Evolutionary conservation across 805 yeast species (phyloP).

Genomic region (Cyberlindnera misumaiensis): DNA sequence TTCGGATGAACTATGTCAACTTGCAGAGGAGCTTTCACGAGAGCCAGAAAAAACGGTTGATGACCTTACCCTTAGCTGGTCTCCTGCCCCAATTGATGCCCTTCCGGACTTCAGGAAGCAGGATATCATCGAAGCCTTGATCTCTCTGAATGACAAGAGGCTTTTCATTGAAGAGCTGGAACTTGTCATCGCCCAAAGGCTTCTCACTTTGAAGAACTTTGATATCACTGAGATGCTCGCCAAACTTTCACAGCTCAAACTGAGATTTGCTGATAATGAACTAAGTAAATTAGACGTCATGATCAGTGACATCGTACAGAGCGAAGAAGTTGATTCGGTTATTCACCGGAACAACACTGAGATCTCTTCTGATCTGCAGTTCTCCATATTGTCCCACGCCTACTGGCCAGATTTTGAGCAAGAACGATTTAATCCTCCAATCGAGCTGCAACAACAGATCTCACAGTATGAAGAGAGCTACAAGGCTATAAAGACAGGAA

Average conservation of each 20-base stretch:
- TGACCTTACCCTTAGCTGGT: conserved; percentile 44
- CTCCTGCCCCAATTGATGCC: conserved; percentile 85
- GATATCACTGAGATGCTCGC: conserved; percentile 32
- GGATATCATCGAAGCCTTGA: conserved; percentile 65
- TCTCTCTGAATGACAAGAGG: conserved; percentile 67
- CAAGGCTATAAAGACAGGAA: conserved; percentile 41
- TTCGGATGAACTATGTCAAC: conserved; percentile 35
- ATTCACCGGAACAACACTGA: conserved; percentile 25
- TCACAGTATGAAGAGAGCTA: conserved; percentile 39
- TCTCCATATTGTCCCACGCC: conserved; percentile 63
- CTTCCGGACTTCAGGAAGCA: conserved; percentile 73
- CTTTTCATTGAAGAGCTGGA: conserved; percentile 61
- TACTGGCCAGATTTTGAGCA: conserved; percentile 63
- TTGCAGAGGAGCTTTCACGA: conserved; percentile 44
- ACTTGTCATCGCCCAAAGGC: conserved; percentile 47
- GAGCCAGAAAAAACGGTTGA: conserved; percentile 15
- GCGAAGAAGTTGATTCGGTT: conserved; percentile 38
- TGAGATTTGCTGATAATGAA: conserved; percentile 59
- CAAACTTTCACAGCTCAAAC: conserved; percentile 48
- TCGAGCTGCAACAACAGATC: conserved; percentile 33
- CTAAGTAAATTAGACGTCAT: conserved; percentile 74
- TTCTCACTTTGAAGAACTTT: conserved; percentile 34
- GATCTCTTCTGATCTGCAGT: conserved; percentile 32
- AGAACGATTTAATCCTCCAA: conserved; percentile 37
- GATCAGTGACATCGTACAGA: conserved; percentile 64